Base-by-base conservation (phyloP, 176 grass and related monocot species). In the Triticum monococcum region DNA sequence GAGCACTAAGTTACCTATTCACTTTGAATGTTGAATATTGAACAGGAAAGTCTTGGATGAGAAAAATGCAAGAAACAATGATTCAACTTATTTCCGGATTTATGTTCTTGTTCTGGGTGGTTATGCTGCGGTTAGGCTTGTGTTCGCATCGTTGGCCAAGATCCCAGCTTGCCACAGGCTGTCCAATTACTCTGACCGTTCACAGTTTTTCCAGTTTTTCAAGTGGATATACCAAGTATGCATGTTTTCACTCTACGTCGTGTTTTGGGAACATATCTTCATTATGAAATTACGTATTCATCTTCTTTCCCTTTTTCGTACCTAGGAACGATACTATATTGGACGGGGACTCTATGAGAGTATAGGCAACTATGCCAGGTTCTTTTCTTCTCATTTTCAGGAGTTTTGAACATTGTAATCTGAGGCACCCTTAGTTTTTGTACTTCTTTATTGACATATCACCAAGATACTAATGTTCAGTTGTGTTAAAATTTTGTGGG, bases 141-240 rank as follows among this genome's bases (percentile, higher is more conserved):
- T 84, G 25, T 98, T 96, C 87, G 93, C 90, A 26, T 36, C 89
- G 26, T 35, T 96, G 91, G 86, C 93, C 22, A 98, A 98, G 86
- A 98, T 98, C 71, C 96, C 96, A 84, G 96, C 96, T 73, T 95
- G 93, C 80, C 96, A 98, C 76, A 94, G 68, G 65, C 86, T 98
- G 22, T 98, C 96, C 20, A 72, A 79, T 75, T 89, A 90, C 12
- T 91, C 93, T 64, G 96, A 98, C 35, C 86, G 88, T 41, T 88
- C 85, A n/a, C 85, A 91, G 45, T 98, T 98, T 88, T 96, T 98
- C 87, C 93, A 98, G 71, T 98, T 98, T 85, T 98, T 98, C 87
- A 98, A 98, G 89, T 98, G 96, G 96, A 98, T 98, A 91, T 98
- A 98, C 70, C 88, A 98, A 83, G 96, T 96, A 90, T 83, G 30